A percentile compares a stretch with the other conserved stretches of the same genome.
Evolutionary conservation across 2,329 filamentous ascomycete species (phyloP).

Genomic region (Penicillium brevicompactum): DNA sequence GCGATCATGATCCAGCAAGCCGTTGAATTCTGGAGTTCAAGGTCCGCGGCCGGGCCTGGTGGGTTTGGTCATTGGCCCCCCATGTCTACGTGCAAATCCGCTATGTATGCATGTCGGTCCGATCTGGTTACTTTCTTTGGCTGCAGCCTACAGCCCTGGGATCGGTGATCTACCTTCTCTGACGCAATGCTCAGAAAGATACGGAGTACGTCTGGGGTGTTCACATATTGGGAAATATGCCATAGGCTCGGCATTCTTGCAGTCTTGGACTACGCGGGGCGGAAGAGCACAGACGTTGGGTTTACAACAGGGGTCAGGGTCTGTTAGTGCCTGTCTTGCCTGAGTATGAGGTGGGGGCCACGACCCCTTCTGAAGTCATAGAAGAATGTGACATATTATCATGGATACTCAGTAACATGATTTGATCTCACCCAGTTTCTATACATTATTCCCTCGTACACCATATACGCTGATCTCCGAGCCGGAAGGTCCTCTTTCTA

Average conservation of each 20-base stretch:
- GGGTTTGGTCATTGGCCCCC: constrained; percentile 1
- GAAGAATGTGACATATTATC: constrained; percentile 13
- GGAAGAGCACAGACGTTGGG: constrained; percentile 7
- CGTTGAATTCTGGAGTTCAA: constrained; percentile 2
- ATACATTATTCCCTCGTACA: background rate
- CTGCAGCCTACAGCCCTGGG: background rate
- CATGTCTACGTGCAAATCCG: background rate
- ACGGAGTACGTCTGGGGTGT: background rate
- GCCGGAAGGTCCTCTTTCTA: too few relatives aligned
- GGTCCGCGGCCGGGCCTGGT: background rate
- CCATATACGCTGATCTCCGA: too few relatives aligned
- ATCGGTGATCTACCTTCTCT: constrained; percentile 3
- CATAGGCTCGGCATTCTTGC: constrained; percentile 8
- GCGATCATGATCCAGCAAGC: constrained; percentile 10
- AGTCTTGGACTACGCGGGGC: constrained; percentile 5
- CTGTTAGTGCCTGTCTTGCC: background rate
- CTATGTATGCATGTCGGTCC: background rate
- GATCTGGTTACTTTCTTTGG: background rate
- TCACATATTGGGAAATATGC: background rate
- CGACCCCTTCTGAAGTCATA: background rate
- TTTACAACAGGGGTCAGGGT: constrained; percentile 1
- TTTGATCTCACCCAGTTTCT: background rate
- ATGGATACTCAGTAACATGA: background rate
- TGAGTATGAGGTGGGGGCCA: constrained; percentile 1
- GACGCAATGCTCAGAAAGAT: background rate